Percentiles rank a stretch among this genome's conserved stretches.
phyloP scores from a whole-genome alignment of 1,139 yeast species.

The Sugiyamaella grinbergsii region DNA sequence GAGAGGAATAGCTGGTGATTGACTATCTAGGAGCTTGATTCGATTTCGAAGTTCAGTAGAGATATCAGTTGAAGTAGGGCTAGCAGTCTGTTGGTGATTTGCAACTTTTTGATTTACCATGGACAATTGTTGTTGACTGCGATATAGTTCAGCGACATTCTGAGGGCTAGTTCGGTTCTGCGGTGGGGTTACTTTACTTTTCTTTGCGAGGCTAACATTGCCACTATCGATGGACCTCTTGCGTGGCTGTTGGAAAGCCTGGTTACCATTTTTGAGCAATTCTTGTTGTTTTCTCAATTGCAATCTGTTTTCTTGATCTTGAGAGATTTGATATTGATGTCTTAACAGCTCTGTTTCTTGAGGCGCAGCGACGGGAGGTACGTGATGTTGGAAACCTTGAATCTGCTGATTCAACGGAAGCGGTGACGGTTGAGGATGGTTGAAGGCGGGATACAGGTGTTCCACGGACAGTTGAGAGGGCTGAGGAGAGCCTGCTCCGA shows the following conservation, averaged over 20 bases:
- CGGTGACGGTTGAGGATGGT: neutral
- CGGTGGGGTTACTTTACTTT: neutral
- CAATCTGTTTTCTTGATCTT: slow-evolving; percentile 5
- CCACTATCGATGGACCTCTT: neutral
- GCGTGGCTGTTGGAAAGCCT: neutral
- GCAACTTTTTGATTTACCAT: neutral
- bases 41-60: neutral
- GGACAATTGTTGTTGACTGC: neutral
- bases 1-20: neutral
- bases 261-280: neutral
- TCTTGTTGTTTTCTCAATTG: slow-evolving; percentile 1
- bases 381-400: neutral
- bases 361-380: neutral
- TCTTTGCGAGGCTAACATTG: neutral
- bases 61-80: neutral
- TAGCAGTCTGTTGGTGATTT: no score
- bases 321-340: slow-evolving; percentile 5
- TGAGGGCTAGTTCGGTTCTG: neutral
- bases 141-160: slow-evolving; percentile 14
- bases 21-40: neutral
- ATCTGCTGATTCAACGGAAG: neutral
- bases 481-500: neutral
- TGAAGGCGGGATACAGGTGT: neutral
- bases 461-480: neutral
- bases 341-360: neutral